Evolutionary conservation across 139 green algal genomes (phyloP).

Genomic region (Tetradesmus obliquus): DNA sequence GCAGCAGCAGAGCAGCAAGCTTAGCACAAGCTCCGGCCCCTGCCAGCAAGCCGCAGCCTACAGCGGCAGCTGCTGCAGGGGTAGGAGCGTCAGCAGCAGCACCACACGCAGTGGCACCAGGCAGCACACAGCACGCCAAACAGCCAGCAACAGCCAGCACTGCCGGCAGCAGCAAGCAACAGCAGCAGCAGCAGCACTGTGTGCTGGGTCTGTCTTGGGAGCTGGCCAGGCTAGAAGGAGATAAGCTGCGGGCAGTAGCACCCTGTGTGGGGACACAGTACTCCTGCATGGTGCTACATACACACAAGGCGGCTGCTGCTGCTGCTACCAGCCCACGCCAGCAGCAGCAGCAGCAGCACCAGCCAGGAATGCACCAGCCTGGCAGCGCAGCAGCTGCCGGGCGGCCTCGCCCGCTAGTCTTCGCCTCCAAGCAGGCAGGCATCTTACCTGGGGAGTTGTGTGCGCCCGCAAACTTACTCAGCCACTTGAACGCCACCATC

Average conservation of each 20-base stretch:
- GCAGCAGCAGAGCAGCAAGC: background rate
- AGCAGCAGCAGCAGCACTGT: constrained; percentile 41
- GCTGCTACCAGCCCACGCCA: background rate
- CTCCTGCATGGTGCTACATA: background rate
- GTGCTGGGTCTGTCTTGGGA: constrained; percentile 39
- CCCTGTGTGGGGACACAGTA: constrained; percentile 34
- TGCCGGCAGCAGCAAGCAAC: constrained; percentile 9
- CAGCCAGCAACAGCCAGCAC: background rate
- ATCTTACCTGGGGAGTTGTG: constrained; percentile 9
- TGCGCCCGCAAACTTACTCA: background rate
- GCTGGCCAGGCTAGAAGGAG: constrained; percentile 41
- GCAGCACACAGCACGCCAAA: background rate
- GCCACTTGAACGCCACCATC: background rate
- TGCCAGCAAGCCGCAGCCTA: background rate
- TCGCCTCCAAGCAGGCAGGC: constrained; percentile 11
- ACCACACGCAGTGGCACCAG: background rate
- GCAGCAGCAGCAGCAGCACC: background rate
- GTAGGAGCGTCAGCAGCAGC: background rate
- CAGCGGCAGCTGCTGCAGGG: background rate
- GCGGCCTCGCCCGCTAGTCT: constrained; percentile 43
- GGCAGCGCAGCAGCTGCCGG: background rate
- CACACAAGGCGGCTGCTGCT: background rate
- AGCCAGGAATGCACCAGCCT: background rate
- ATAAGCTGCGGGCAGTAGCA: constrained; percentile 55
- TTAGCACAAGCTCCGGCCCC: background rate